Conservation (phyloP, 176 grass and related monocot species). For the Ensete ventricosum region DNA sequence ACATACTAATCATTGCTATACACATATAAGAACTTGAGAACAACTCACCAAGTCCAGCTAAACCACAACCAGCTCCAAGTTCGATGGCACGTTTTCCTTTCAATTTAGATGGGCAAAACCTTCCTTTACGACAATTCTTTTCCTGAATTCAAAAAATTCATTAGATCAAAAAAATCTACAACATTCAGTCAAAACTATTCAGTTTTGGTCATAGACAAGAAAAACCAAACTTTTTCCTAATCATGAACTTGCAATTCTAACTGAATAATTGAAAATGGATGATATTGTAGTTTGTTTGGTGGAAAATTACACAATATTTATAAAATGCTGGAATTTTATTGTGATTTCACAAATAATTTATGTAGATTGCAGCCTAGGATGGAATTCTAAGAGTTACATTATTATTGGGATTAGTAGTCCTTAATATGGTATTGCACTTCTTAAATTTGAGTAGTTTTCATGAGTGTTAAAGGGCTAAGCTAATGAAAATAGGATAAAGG, state of each 20-base stretch:
- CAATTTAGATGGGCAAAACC: conserved; percentile 69
- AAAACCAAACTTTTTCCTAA: background rate
- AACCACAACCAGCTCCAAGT: conserved; percentile 87
- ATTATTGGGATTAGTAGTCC: too few relatives aligned
- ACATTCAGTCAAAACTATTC: background rate
- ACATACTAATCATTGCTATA: background rate
- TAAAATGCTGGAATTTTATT: too few relatives aligned
- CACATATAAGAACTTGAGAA: background rate
- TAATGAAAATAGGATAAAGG: too few relatives aligned
- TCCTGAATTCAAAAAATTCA: conserved; percentile 32
- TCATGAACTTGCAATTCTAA: background rate
- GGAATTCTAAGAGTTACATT: too few relatives aligned
- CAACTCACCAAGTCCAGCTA: conserved; percentile 72
- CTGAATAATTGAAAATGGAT: too few relatives aligned
- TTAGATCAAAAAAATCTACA: background rate
- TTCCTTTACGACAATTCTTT: conserved; percentile 90
- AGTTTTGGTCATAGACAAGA: background rate
- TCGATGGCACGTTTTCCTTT: conserved; percentile 86
- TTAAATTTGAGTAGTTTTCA: too few relatives aligned
- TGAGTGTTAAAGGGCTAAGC: too few relatives aligned
- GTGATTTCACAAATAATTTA: too few relatives aligned
- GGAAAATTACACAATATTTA: too few relatives aligned
- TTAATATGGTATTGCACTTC: too few relatives aligned
- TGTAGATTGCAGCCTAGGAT: too few relatives aligned
- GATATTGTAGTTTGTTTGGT: too few relatives aligned